Evolutionary conservation across 176 grass and related monocot species (phyloP), one percentile per base, ranked within the genome.

Genomic region (Panicum miliaceum): DNA sequence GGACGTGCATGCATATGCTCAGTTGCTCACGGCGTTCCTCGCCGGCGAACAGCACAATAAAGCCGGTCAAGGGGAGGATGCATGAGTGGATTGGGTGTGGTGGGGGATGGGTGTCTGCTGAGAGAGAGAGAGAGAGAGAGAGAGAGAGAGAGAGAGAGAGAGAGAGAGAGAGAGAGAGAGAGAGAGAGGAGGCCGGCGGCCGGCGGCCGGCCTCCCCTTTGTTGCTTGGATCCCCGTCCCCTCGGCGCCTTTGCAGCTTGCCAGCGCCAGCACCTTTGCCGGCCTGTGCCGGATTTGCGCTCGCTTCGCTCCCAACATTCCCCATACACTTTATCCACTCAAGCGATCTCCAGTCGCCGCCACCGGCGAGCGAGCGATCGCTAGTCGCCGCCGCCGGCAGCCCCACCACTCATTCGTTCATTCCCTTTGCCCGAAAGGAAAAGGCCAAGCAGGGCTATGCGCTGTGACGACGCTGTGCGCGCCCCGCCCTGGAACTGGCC

Each of bases 371-470:
- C 42, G 42, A 46, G 12, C 51, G 71, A 73, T 73, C 46, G 19
- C 50, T 70, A 35, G 41, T 65, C 36, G 23, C 41, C 52, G 51
- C 51, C 51, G 16, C 1, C 29, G 29, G 29, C 29, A 16, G 16
- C 1, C 46, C 46, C 16, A 43, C 64, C 26, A 14, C 37, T 57
- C 70, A 60, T 4, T 41, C 78, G 5, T 40, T 80, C 84, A 74
- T 92, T 89, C 90, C 72, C 83, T 95, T 90, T 87, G 82, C 88
- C 85, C 78, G 58, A 79, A 90, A 90, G 75, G 40, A 79, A 78
- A 81, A 69, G 82, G 61, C 41, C 52, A 71, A 63, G 40, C 42
- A 6, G 77, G 18, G 13, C 61, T 22, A 15, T 71, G 56, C 68
- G 56, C 68, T 35, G 37, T 47, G 52, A 14, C 38, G 29, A 14